A percentile compares a stretch with the other conserved stretches of the same genome.
Evolutionary conservation across 1,284 basidiomycete species (phyloP).

Genomic region (Lentinus polychrous): DNA sequence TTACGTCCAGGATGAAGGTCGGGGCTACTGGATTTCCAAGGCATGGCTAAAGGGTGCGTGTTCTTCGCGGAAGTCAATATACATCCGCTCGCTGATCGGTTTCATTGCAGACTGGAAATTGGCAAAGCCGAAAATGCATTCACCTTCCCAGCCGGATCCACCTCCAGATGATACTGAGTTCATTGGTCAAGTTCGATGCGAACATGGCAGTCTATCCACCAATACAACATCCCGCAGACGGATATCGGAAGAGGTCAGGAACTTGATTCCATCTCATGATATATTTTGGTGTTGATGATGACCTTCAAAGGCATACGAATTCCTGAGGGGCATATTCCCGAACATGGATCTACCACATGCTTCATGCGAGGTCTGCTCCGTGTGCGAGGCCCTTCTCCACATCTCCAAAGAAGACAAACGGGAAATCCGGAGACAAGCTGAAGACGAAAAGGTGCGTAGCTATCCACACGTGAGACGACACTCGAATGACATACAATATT

Average conservation of each 20-base stretch:
- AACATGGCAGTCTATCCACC: slow-evolving; percentile 54
- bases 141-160: slow-evolving; percentile 45
- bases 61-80: background rate
- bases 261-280: background rate
- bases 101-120: slow-evolving; percentile 58
- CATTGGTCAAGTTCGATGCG: slow-evolving; percentile 54
- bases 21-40: slow-evolving; percentile 71
- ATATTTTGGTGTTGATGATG: background rate
- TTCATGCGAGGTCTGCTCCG: slow-evolving; percentile 44
- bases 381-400: slow-evolving; percentile 52
- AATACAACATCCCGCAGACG: slow-evolving; percentile 47
- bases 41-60: slow-evolving; percentile 64
- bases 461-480: background rate
- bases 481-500: slow-evolving; percentile 9
- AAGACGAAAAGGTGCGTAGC: slow-evolving; percentile 62
- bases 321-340: slow-evolving; percentile 56
- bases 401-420: slow-evolving; percentile 51
- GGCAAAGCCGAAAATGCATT: slow-evolving; percentile 69
- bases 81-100: background rate
- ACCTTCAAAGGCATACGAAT: slow-evolving; percentile 39
- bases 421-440: slow-evolving; percentile 51
- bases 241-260: slow-evolving; percentile 50
- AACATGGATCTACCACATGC: slow-evolving; percentile 52
- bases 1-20: slow-evolving; percentile 33
- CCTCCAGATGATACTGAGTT: slow-evolving; percentile 55